Percentiles rank a stretch among this genome's conserved stretches.
Conservation (phyloP, 805 yeast genomes). For the Groenewaldozyma salmanticensis region DNA sequence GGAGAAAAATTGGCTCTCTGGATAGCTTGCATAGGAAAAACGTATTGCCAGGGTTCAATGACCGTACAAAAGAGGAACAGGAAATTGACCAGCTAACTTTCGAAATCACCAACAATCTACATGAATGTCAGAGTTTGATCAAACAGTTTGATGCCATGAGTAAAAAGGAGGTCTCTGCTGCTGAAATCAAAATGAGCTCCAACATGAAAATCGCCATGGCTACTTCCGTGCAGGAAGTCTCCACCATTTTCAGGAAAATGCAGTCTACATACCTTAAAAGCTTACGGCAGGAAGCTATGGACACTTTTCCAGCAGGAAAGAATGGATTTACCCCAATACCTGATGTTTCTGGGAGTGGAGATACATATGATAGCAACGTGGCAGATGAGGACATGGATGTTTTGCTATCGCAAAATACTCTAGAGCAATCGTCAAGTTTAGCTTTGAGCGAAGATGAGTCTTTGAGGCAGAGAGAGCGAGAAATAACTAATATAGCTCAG, state of each 20-base stretch:
- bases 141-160: conserved; percentile 49
- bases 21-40: conserved; percentile 69
- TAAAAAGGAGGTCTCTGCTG: conserved; percentile 29
- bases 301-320: conserved; percentile 4
- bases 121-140: conserved; percentile 65
- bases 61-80: conserved; percentile 63
- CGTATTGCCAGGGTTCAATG: conserved; percentile 79
- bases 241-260: conserved; percentile 70
- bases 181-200: conserved; percentile 56
- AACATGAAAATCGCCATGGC: conserved; percentile 84
- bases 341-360: background rate
- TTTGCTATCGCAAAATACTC: conserved; percentile 30
- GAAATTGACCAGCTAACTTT: conserved; percentile 72
- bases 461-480: conserved; percentile 72
- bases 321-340: conserved; percentile 8
- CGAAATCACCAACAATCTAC: conserved; percentile 64
- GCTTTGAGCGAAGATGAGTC: conserved; percentile 30
- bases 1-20: conserved; percentile 46
- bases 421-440: conserved; percentile 23
- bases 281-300: conserved; percentile 61
- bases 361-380: background rate
- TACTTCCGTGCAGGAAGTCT: conserved; percentile 65
- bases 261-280: conserved; percentile 86
- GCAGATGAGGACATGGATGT: conserved; percentile 23
- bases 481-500: conserved; percentile 82